These are phyloP conservation scores for Diaporthe sp. DNA, from an alignment of 2,329 filamentous ascomycete genomes.

Conservation along the genomic window DNA sequence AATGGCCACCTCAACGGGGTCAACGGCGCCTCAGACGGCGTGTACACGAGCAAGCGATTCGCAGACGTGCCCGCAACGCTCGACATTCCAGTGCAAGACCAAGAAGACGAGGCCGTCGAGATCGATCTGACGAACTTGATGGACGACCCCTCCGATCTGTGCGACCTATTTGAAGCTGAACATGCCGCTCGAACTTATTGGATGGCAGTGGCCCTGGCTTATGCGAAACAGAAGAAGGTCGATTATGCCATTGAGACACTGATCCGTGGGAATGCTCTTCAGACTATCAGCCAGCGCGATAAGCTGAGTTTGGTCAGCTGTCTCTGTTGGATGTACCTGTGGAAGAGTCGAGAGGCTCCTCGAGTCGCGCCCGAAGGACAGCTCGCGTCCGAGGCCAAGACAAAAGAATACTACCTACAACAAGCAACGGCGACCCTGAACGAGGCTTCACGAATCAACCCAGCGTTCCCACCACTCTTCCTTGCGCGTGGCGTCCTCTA, in stretches of 20 bases:
- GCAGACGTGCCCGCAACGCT: conserved; percentile 76
- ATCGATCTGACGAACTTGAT: conserved; percentile 92
- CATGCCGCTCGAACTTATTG: conserved; percentile 91
- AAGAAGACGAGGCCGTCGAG: conserved; percentile 84
- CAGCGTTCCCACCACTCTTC: conserved; percentile 90
- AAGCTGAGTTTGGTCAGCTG: conserved; percentile 87
- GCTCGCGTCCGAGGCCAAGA: conserved; percentile 80
- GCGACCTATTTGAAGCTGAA: conserved; percentile 95
- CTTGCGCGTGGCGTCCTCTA: conserved; percentile 91
- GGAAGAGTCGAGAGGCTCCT: conserved; percentile 87
- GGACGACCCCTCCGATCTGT: conserved; percentile 95
- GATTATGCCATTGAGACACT: conserved; percentile 85
- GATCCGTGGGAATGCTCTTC: conserved; percentile 79
- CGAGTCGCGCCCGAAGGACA: conserved; percentile 73
- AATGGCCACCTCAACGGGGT: conserved; percentile 62
- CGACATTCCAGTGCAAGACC: conserved; percentile 76
- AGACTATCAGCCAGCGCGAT: conserved; percentile 82
- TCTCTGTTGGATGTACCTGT: conserved; percentile 91
- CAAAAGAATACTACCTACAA: conserved; percentile 93
- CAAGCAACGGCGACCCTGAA: conserved; percentile 93
- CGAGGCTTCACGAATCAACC: conserved; percentile 94
- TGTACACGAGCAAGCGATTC: conserved; percentile 69
- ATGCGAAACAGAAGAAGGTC: conserved; percentile 94
- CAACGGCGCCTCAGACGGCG: conserved; percentile 54
- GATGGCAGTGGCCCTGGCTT: conserved; percentile 98